Evolutionary conservation across 2,329 filamentous ascomycete genomes (phyloP).

Genomic region (Ilyonectria destructans): DNA sequence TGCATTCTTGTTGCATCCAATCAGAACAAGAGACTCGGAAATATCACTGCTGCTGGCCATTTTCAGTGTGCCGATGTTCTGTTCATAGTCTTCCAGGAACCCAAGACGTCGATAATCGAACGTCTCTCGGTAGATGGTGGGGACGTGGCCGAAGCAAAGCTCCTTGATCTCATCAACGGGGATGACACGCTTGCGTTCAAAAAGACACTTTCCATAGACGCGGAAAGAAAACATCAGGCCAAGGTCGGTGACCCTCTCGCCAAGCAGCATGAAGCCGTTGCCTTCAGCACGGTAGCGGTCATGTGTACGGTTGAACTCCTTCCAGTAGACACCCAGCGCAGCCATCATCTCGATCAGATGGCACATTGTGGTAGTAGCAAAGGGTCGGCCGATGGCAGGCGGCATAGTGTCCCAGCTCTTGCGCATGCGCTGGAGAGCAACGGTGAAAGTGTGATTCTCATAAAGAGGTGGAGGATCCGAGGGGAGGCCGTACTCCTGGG

Average conservation of each 20-base stretch:
- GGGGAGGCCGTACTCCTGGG: slow-evolving; percentile 41
- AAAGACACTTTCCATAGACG: slow-evolving; percentile 64
- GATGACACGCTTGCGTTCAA: slow-evolving; percentile 67
- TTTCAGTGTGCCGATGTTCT: slow-evolving; percentile 62
- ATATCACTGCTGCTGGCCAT: slow-evolving; percentile 68
- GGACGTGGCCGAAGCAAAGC: slow-evolving; percentile 70
- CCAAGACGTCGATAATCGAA: slow-evolving; percentile 59
- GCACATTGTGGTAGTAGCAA: slow-evolving; percentile 70
- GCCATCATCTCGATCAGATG: slow-evolving; percentile 70
- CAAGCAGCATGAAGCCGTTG: slow-evolving; percentile 68
- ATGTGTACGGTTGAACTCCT: slow-evolving; percentile 67
- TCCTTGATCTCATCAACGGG: slow-evolving; percentile 70
- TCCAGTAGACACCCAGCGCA: slow-evolving; percentile 72
- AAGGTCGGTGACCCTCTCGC: slow-evolving; percentile 63
- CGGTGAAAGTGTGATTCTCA: slow-evolving; percentile 59
- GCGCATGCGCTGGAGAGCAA: slow-evolving; percentile 64
- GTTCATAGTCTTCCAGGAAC: slow-evolving; percentile 58
- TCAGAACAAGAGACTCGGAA: slow-evolving; percentile 66
- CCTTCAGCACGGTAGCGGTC: slow-evolving; percentile 71
- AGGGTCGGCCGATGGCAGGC: slow-evolving; percentile 62
- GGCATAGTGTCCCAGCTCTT: slow-evolving; percentile 71
- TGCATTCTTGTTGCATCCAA: slow-evolving; percentile 70
- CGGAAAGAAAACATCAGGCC: slow-evolving; percentile 71
- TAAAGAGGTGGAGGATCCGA: slow-evolving; percentile 45
- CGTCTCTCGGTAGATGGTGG: slow-evolving; percentile 66